phyloP scores from a whole-genome alignment of 179 eudicot species.

The Pouteria campechiana region DNA sequence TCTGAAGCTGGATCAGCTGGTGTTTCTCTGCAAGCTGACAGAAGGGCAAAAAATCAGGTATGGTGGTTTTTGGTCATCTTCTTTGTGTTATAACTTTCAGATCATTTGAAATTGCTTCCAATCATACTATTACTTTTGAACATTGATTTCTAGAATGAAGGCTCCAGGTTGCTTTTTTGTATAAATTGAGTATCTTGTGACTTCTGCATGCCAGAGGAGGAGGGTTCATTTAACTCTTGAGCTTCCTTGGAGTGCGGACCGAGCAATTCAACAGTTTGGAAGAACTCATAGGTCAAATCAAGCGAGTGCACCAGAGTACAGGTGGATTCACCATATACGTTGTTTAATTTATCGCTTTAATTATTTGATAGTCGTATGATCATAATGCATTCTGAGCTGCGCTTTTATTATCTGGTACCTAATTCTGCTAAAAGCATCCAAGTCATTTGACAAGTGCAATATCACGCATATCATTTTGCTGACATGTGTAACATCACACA shows the following conservation, averaged over 20 bases:
- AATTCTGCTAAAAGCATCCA: no score
- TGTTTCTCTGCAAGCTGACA: constrained; percentile 97
- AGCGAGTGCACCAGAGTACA: constrained; percentile 97
- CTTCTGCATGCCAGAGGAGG: constrained; percentile 53
- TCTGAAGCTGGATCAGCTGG: constrained; percentile 99
- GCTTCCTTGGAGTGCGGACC: constrained; percentile 99
- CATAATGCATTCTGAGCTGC: no score
- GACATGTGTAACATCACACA: no score
- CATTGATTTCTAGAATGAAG: not conserved
- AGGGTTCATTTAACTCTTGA: constrained; percentile 96
- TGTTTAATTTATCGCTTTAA: constrained; percentile 1
- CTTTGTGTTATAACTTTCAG: no score
- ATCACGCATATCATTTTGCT: no score
- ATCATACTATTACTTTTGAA: no score
- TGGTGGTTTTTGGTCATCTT: not conserved
- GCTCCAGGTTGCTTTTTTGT: not conserved
- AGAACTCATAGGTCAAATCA: constrained; percentile 99
- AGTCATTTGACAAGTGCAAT: no score
- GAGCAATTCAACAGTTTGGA: constrained; percentile 99
- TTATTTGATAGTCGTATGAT: not conserved
- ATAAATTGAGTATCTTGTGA: not conserved
- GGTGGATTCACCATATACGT: constrained; percentile 25
- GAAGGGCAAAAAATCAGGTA: constrained; percentile 96
- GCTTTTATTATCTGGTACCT: no score
- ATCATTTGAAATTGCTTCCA: no score